Evolutionary conservation across 345 rosid species (phyloP).

Genomic region (Litchi chinensis): DNA sequence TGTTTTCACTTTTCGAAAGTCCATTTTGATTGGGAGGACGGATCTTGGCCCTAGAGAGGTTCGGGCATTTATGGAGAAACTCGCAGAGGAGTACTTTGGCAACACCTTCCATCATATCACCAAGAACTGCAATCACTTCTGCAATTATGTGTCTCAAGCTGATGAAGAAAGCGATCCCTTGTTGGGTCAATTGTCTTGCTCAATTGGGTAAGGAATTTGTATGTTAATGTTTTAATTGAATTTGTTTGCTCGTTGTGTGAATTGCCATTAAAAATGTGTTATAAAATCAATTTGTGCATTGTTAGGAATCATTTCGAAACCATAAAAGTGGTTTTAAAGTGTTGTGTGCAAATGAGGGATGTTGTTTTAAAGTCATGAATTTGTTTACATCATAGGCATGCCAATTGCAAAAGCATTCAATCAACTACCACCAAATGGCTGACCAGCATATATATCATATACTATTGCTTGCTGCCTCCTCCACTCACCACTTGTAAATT

Average conservation of each 20-base stretch:
- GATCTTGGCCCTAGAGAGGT: slow-evolving; percentile 81
- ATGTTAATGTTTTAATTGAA: neutral
- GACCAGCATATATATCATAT: neutral
- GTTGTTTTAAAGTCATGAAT: neutral
- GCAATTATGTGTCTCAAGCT: slow-evolving; percentile 78
- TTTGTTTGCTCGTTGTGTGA: neutral
- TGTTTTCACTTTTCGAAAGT: slow-evolving; percentile 83
- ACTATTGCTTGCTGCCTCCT: neutral
- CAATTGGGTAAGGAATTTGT: slow-evolving; percentile 63
- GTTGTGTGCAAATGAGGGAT: neutral
- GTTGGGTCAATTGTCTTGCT: slow-evolving; percentile 97
- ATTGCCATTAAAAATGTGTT: neutral
- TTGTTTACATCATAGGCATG: neutral
- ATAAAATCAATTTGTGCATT: neutral
- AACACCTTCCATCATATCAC: slow-evolving; percentile 83
- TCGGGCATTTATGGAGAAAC: slow-evolving; percentile 70
- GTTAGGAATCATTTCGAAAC: neutral
- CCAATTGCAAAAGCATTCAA: neutral
- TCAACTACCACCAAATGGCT: neutral
- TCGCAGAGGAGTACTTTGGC: slow-evolving; percentile 72
- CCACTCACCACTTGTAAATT: neutral
- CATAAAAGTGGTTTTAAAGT: neutral
- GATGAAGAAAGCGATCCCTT: slow-evolving; percentile 75
- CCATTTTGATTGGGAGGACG: slow-evolving; percentile 87
- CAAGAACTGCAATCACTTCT: slow-evolving; percentile 94